These are phyloP conservation scores for Suhomyces guaymorum DNA, from an alignment of 1,139 yeast genomes.

Conservation along the genomic window DNA sequence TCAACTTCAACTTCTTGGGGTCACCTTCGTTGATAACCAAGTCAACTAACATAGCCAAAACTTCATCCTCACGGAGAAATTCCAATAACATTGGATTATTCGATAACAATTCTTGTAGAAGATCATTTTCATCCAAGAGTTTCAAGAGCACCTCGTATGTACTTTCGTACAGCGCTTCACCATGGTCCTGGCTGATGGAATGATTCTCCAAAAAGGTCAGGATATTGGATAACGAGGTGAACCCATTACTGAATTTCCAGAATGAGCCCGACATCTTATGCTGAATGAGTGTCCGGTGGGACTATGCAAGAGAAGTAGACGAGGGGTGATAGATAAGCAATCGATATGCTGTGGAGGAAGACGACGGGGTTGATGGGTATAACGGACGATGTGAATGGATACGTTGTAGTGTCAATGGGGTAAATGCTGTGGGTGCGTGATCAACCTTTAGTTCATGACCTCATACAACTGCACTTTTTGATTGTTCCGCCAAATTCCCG, in stretches of 20 bases:
- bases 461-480: background rate
- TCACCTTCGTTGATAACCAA: slow-evolving; percentile 57
- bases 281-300: slow-evolving; percentile 1
- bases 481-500: slow-evolving; percentile 2
- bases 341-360: no score
- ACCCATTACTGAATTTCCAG: slow-evolving; percentile 90
- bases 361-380: background rate
- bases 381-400: background rate
- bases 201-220: slow-evolving; percentile 68
- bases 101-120: slow-evolving; percentile 78
- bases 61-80: slow-evolving; percentile 73
- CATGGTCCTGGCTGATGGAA: slow-evolving; percentile 30
- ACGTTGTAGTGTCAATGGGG: background rate
- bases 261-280: slow-evolving; percentile 70
- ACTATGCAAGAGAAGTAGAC: slow-evolving; percentile 1
- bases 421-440: background rate
- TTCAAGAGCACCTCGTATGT: slow-evolving; percentile 53
- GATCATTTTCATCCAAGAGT: slow-evolving; percentile 80
- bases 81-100: slow-evolving; percentile 82
- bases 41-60: slow-evolving; percentile 64
- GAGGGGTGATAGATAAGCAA: no score
- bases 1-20: slow-evolving; percentile 5
- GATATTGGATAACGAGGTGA: slow-evolving; percentile 72
- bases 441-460: slow-evolving; percentile 1
- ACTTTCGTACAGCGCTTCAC: slow-evolving; percentile 20